Percentiles rank a stretch among this genome's conserved stretches.
These are phyloP conservation scores for Pleurotus pulmonarius DNA, from an alignment of 768 basidiomycete species.

Conservation along the genomic window DNA sequence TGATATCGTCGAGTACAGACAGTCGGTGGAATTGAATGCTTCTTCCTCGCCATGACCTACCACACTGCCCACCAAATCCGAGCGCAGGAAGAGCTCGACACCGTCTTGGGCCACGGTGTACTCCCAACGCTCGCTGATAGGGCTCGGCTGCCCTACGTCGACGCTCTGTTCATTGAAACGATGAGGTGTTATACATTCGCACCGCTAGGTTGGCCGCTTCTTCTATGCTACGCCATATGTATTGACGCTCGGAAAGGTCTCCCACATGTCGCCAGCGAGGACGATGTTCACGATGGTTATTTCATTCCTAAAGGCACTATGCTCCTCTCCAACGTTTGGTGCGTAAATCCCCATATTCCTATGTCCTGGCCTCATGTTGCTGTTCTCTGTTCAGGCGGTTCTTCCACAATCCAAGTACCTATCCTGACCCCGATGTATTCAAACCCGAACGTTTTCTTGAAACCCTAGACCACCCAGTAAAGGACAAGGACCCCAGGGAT, in stretches of 20 bases:
- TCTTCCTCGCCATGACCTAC: conserved; percentile 60
- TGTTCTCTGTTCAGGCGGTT: conserved; percentile 36
- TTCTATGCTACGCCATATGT: no score
- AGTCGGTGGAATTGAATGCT: conserved; percentile 55
- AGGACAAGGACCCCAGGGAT: conserved; percentile 56
- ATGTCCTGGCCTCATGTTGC: neutral
- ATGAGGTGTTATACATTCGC: conserved; percentile 45
- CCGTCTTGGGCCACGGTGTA: conserved; percentile 53
- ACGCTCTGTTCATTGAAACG: conserved; percentile 61
- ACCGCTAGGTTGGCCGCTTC: conserved; percentile 30
- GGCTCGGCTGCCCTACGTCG: conserved; percentile 51
- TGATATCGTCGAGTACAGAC: conserved; percentile 33
- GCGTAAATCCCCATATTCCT: neutral
- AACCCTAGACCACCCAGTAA: conserved; percentile 25
- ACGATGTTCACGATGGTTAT: conserved; percentile 24
- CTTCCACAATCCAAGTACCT: conserved; percentile 49
- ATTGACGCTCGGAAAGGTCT: conserved; percentile 23
- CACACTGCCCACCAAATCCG: conserved; percentile 52
- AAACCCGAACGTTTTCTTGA: conserved; percentile 6
- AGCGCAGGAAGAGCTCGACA: conserved; percentile 62
- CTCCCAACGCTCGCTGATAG: conserved; percentile 61
- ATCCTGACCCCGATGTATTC: conserved; percentile 8
- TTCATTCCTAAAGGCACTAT: conserved; percentile 9
- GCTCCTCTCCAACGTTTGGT: conserved; percentile 7
- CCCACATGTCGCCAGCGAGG: conserved; percentile 52